Conservation (phyloP, 495 filamentous ascomycete species). For the Aspergillus olivimuriae region DNA sequence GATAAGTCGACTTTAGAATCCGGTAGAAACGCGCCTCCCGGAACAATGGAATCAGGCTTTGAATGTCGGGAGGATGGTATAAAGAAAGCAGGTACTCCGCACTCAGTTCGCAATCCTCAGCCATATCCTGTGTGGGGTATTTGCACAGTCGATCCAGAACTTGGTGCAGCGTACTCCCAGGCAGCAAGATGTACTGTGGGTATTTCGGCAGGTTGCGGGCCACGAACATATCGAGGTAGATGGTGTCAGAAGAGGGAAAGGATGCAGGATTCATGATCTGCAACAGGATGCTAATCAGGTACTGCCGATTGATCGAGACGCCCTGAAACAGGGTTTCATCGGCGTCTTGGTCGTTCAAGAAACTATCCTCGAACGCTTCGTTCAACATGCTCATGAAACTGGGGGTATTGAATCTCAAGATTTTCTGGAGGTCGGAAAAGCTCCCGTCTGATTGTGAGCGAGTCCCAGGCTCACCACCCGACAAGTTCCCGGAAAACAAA, state of each 20-base stretch:
- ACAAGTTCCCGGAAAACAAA: slow-evolving; percentile 72
- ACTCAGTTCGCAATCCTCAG: slow-evolving; percentile 92
- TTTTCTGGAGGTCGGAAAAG: slow-evolving; percentile 75
- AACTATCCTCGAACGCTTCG: slow-evolving; percentile 93
- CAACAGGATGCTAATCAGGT: slow-evolving; percentile 79
- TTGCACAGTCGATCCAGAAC: slow-evolving; percentile 78
- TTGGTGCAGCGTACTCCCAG: slow-evolving; percentile 75
- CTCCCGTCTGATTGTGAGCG: slow-evolving; percentile 58
- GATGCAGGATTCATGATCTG: slow-evolving; percentile 73
- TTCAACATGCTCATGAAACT: slow-evolving; percentile 95
- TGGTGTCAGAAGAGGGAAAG: slow-evolving; percentile 73
- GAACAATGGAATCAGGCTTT: slow-evolving; percentile 68
- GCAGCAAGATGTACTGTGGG: slow-evolving; percentile 86
- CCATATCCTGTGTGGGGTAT: slow-evolving; percentile 72
- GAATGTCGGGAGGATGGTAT: slow-evolving; percentile 81
- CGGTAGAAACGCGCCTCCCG: slow-evolving; percentile 80
- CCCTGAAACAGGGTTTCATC: slow-evolving; percentile 35
- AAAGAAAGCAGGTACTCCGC: slow-evolving; percentile 90
- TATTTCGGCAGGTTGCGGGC: slow-evolving; percentile 95
- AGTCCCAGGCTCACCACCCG: slow-evolving; percentile 50
- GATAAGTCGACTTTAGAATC: slow-evolving; percentile 87
- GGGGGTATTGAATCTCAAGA: slow-evolving; percentile 80
- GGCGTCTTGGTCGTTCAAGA: slow-evolving; percentile 63
- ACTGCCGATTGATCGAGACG: slow-evolving; percentile 79
- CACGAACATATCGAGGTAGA: slow-evolving; percentile 97